Percentiles rank a stretch among this genome's conserved stretches.
Evolutionary conservation across 148 eudicot genomes (phyloP).

Genomic region (Agrostemma githago): DNA sequence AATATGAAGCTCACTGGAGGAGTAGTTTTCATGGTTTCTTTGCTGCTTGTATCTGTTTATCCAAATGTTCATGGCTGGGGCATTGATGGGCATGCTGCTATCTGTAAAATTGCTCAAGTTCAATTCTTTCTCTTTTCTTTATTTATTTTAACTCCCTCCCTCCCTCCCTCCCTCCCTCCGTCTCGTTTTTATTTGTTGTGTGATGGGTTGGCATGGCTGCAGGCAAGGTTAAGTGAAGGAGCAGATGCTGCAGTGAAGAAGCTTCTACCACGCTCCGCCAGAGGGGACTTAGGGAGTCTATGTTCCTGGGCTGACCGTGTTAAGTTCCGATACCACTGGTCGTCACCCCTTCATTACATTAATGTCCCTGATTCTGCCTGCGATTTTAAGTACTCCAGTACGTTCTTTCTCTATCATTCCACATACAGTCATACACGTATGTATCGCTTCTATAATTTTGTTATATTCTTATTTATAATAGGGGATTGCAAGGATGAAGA

Average conservation of each 20-base stretch:
- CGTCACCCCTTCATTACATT: conserved; percentile 69
- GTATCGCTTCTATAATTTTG: neutral
- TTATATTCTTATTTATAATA: neutral
- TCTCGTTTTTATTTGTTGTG: too few species aligned
- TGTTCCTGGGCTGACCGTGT: conserved; percentile 74
- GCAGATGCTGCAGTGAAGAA: conserved; percentile 57
- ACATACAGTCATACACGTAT: too few species aligned
- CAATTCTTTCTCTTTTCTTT: neutral
- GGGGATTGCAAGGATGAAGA: conserved; percentile 87
- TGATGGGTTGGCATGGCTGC: conserved; percentile 19
- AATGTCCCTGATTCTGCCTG: conserved; percentile 73
- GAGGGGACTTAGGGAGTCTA: conserved; percentile 32
- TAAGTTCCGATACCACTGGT: conserved; percentile 72
- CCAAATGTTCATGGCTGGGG: conserved; percentile 54
- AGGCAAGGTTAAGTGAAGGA: conserved; percentile 53
- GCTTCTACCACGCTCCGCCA: conserved; percentile 38
- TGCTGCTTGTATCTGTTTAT: conserved; percentile 15
- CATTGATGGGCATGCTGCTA: conserved; percentile 47
- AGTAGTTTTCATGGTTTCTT: conserved; percentile 3
- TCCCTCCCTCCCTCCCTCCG: too few species aligned
- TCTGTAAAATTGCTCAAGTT: conserved; percentile 72
- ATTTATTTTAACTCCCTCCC: too few species aligned
- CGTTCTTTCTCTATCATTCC: neutral
- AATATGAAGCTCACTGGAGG: neutral
- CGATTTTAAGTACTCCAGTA: conserved; percentile 59